phyloP scores from a whole-genome alignment of 2,329 filamentous ascomycete genomes.

The Exophiala oligosperma region DNA sequence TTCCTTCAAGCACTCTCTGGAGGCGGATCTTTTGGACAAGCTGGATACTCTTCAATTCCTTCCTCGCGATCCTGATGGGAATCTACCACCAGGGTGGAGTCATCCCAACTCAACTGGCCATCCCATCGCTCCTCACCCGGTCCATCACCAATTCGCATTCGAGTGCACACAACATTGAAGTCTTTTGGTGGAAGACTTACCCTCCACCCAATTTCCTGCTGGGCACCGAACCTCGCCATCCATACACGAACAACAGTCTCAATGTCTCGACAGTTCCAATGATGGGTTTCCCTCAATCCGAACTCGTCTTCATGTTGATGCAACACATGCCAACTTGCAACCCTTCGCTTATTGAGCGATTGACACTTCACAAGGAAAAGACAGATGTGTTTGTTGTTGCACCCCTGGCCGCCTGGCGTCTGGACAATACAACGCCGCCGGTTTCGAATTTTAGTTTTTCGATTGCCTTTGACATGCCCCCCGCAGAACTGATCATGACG shows the following conservation, averaged over 20 bases:
- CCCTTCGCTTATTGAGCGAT: constrained; percentile 20
- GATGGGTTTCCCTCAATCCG: constrained; percentile 47
- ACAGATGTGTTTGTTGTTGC: constrained; percentile 45
- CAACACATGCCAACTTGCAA: constrained; percentile 33
- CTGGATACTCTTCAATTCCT: constrained; percentile 52
- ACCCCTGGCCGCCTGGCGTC: constrained; percentile 41
- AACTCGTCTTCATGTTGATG: constrained; percentile 42
- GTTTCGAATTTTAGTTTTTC: constrained; percentile 26
- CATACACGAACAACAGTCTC: constrained; percentile 26
- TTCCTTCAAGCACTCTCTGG: constrained; percentile 36
- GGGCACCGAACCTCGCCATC: constrained; percentile 36
- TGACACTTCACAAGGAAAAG: constrained; percentile 20
- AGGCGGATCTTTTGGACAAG: constrained; percentile 40
- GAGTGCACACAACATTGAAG: constrained; percentile 33
- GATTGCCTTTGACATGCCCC: constrained; percentile 20
- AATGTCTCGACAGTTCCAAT: constrained; percentile 46
- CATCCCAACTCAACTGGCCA: constrained; percentile 49
- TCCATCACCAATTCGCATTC: constrained; percentile 28
- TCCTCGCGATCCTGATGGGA: constrained; percentile 52
- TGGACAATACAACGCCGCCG: constrained; percentile 11
- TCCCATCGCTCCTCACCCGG: constrained; percentile 34
- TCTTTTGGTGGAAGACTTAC: constrained; percentile 59
- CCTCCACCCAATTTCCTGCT: constrained; percentile 54
- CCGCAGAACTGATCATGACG: constrained; percentile 20
- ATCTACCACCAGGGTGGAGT: constrained; percentile 56